Evolutionary conservation across 768 basidiomycete species (phyloP), one percentile per base, ranked within the genome.

Genomic region (Pholiota conissans): DNA sequence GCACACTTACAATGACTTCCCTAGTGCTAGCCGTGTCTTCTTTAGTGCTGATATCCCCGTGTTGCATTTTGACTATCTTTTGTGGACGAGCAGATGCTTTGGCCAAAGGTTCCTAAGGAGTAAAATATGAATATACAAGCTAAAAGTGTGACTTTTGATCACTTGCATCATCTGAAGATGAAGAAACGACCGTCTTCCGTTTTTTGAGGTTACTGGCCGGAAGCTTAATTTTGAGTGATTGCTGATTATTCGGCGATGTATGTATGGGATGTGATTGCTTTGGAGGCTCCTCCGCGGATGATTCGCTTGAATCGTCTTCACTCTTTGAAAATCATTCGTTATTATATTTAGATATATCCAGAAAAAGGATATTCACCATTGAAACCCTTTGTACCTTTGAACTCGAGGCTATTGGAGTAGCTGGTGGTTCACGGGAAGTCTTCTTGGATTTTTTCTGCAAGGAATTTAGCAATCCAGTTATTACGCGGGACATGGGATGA

Each of bases 121-220:
- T 26, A 46, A 2, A 27, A 35, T 13, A 29, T 48, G 18, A 47
- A 29, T 37, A 20, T n/a, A 27, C 9, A 24, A 46, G 24, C 5
- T 30, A 9, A n/a, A 35, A 5, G 29, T 18, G 9, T 11, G 22
- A 35, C 14, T 32, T 9, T 20, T 24, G 8, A 27, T 13, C 3
- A 42, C 52, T 5, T n/a, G 61, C 63, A 28, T 65, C 61, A 30
- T 66, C 61, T 16, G 60, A 59, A 29, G 58, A 57, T 11, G 51
- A 46, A 5, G 52, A 57, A 5, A 49, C 39, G 3, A 58, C 16
- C 4, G 56, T 47, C 35, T 58, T 64, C 29, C 66, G 42, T 42
- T 64, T 65, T 32, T 52, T 61, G 26, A 47, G 28, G 24, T 47
- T 18, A 20, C 20, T 45, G 26, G 48, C 24, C 22, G 60, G 49